A percentile compares a stretch with the other conserved stretches of the same genome.
phyloP scores from a whole-genome alignment of 306 rosid genomes.

The Casuarina glauca region DNA sequence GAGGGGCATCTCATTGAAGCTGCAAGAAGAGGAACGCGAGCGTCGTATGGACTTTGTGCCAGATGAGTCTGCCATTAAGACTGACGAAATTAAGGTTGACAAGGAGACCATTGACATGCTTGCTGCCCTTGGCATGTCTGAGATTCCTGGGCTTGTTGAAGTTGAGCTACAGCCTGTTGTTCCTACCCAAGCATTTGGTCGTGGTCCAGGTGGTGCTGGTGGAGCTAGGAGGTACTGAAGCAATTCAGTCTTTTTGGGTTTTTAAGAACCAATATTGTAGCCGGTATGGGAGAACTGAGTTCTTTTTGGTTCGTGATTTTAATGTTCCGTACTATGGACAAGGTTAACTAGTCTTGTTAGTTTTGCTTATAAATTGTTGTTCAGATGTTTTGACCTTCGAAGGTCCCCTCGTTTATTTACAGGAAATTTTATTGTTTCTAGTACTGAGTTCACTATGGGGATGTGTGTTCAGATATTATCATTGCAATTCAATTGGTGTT shows the following conservation, averaged over 20 bases:
- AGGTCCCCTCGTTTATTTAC: neutral
- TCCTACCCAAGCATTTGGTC: constrained; percentile 29
- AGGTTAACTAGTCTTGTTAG: neutral
- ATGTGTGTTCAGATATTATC: neutral
- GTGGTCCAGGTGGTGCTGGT: constrained; percentile 34
- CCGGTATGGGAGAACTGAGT: neutral
- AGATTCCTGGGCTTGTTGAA: constrained; percentile 37
- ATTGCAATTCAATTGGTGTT: neutral
- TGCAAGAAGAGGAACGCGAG: constrained; percentile 41
- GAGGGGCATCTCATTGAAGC: constrained; percentile 37
- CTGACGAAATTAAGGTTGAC: constrained; percentile 32
- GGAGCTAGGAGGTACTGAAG: constrained; percentile 36
- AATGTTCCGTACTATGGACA: neutral
- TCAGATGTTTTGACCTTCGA: constrained; percentile 7
- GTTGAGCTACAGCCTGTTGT: constrained; percentile 27
- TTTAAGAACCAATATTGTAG: neutral
- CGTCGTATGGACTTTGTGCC: constrained; percentile 47
- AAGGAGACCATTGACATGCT: constrained; percentile 42
- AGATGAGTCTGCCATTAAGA: constrained; percentile 36
- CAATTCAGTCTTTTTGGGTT: neutral
- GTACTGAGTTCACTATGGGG: neutral
- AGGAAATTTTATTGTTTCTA: neutral
- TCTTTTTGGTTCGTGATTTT: neutral
- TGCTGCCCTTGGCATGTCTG: constrained; percentile 35
- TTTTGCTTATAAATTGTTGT: neutral